A percentile compares a stretch with the other conserved stretches of the same genome.
phyloP scores from a whole-genome alignment of 2,329 filamentous ascomycete species.

The Talaromyces sp. region DNA sequence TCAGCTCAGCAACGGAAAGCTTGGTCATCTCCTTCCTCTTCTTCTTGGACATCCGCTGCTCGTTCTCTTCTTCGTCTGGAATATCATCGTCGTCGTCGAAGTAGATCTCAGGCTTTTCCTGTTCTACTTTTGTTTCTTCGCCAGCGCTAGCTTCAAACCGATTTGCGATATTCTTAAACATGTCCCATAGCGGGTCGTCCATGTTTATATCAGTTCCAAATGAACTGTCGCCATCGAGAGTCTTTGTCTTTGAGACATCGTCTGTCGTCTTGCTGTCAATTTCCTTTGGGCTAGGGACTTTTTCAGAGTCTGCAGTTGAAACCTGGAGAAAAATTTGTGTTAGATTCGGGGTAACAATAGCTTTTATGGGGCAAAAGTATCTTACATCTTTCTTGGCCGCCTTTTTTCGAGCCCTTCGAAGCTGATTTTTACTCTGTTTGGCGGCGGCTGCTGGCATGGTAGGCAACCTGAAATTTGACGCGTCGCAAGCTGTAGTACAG shows the following conservation, averaged over 20 bases:
- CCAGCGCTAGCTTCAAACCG: conserved; percentile 64
- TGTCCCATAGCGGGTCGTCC: conserved; percentile 72
- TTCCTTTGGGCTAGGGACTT: neutral
- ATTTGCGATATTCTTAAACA: conserved; percentile 77
- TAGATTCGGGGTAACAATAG: neutral
- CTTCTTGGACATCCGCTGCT: conserved; percentile 82
- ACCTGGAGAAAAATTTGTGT: neutral
- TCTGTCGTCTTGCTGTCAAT: neutral
- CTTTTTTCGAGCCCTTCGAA: conserved; percentile 12
- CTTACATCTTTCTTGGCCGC: conserved; percentile 11
- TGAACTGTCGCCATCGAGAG: neutral
- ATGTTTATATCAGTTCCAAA: neutral
- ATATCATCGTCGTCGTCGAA: conserved; percentile 82
- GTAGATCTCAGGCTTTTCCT: conserved; percentile 78
- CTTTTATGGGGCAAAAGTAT: neutral
- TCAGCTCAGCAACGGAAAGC: conserved; percentile 89
- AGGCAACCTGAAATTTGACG: neutral
- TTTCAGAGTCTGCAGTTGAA: neutral
- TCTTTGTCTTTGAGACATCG: neutral
- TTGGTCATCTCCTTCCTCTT: conserved; percentile 88
- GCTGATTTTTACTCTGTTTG: conserved; percentile 13
- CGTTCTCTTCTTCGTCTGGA: conserved; percentile 64
- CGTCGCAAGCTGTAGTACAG: neutral
- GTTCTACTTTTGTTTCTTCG: conserved; percentile 61
- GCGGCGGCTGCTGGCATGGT: conserved; percentile 8